These are phyloP conservation scores for Diaporthe vexans DNA, from an alignment of 2,329 filamentous ascomycete genomes.

Conservation along the genomic window DNA sequence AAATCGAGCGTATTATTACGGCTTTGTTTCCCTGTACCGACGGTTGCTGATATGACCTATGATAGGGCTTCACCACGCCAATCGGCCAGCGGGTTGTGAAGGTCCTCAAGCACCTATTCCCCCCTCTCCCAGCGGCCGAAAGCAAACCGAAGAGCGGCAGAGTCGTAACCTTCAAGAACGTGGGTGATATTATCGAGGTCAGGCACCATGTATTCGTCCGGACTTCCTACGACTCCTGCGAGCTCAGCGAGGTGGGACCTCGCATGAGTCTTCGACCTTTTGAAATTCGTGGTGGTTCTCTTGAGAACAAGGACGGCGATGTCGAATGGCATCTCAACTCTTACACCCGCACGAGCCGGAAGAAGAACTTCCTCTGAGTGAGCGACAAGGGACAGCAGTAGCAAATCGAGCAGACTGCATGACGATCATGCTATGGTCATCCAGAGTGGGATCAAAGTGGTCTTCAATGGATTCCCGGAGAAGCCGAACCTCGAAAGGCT, in stretches of 20 bases:
- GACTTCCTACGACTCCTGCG: slow-evolving; percentile 90
- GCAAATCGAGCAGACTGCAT: neutral
- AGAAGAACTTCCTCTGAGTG: slow-evolving; percentile 91
- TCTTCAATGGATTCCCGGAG: neutral
- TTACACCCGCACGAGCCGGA: slow-evolving; percentile 92
- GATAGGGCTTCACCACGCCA: slow-evolving; percentile 80
- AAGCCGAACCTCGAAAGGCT: neutral
- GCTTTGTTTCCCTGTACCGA: neutral
- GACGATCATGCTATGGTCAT: neutral
- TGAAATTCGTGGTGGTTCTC: slow-evolving; percentile 89
- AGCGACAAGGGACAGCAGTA: neutral
- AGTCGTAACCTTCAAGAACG: slow-evolving; percentile 94
- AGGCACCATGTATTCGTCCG: slow-evolving; percentile 92
- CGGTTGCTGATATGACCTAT: slow-evolving; percentile 12
- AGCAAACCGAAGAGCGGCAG: slow-evolving; percentile 84
- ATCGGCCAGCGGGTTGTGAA: slow-evolving; percentile 88
- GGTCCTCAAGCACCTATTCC: slow-evolving; percentile 94
- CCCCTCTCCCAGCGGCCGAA: slow-evolving; percentile 83
- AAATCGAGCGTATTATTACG: neutral
- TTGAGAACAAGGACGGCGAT: slow-evolving; percentile 96
- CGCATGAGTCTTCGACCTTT: slow-evolving; percentile 98
- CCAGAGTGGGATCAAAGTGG: neutral
- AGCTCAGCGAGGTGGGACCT: slow-evolving; percentile 90
- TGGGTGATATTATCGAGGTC: slow-evolving; percentile 94
- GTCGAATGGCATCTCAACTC: slow-evolving; percentile 97